phyloP scores from a whole-genome alignment of 805 yeast species.

The Suhomyces pyralidae region DNA sequence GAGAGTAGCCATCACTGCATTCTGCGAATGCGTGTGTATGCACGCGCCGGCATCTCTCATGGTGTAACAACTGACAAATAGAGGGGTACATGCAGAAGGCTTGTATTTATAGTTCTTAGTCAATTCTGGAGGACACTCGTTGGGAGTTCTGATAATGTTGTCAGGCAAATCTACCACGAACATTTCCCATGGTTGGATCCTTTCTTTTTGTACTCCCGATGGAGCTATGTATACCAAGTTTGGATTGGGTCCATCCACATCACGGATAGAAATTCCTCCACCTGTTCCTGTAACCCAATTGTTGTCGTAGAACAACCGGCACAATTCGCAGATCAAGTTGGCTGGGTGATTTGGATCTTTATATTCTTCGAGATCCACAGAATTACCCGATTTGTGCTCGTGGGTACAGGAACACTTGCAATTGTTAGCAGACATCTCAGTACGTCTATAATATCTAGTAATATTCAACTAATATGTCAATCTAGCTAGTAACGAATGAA shows the following conservation, averaged over 20 bases:
- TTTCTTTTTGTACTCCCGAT: constrained; percentile 93
- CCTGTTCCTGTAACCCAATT: constrained; percentile 97
- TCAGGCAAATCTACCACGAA: constrained; percentile 65
- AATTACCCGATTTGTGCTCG: neutral
- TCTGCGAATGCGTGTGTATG: constrained; percentile 90
- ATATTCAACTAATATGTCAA: neutral
- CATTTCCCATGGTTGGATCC: constrained; percentile 77
- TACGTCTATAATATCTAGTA: neutral
- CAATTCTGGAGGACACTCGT: constrained; percentile 35
- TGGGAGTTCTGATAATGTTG: constrained; percentile 59
- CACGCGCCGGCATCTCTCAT: constrained; percentile 82
- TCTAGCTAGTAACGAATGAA: neutral
- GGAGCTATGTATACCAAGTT: constrained; percentile 76
- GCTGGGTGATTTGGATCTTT: constrained; percentile 73
- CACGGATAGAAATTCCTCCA: constrained; percentile 83
- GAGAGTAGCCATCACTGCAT: constrained; percentile 78
- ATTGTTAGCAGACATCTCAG: neutral
- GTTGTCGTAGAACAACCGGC: constrained; percentile 70
- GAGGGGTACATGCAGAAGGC: constrained; percentile 93
- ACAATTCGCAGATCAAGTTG: constrained; percentile 76
- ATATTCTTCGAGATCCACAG: constrained; percentile 17
- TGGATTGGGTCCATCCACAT: constrained; percentile 39
- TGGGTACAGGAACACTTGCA: neutral
- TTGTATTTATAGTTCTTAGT: constrained; percentile 50
- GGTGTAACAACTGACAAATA: constrained; percentile 70